Evolutionary conservation across 2,329 filamentous ascomycete genomes (phyloP).

Genomic region (Colletotrichum tropicicola): DNA sequence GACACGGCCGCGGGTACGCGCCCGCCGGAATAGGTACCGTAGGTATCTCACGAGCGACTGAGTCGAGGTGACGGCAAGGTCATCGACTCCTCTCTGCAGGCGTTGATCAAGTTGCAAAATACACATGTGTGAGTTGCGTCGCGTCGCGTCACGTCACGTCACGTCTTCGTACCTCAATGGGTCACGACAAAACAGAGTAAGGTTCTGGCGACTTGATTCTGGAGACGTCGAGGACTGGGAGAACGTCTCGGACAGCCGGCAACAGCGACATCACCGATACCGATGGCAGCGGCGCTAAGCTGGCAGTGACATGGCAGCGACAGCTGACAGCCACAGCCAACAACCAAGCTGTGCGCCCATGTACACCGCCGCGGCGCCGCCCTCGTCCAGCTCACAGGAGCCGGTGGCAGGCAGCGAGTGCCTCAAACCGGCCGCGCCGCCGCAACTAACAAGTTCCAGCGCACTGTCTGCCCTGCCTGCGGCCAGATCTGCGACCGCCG

Average conservation of each 20-base stretch:
- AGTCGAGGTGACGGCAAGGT: background rate
- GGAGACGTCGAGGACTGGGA: too few relatives aligned
- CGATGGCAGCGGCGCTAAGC: background rate
- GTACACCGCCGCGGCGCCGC: too few relatives aligned
- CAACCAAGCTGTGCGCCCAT: background rate
- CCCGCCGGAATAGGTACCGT: background rate
- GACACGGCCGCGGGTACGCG: background rate
- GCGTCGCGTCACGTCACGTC: too few relatives aligned
- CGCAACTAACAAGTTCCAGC: background rate
- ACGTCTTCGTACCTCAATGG: background rate
- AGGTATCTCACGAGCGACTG: background rate
- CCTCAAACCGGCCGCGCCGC: too few relatives aligned
- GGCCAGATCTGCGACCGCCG: conserved; percentile 32
- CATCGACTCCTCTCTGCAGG: too few relatives aligned
- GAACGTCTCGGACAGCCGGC: too few relatives aligned
- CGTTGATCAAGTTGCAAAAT: too few relatives aligned
- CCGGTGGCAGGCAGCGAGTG: too few relatives aligned
- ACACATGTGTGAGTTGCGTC: too few relatives aligned
- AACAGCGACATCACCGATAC: background rate
- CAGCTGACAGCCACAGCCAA: background rate
- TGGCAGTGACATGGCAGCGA: background rate
- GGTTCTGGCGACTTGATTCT: too few relatives aligned
- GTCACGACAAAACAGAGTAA: too few relatives aligned
- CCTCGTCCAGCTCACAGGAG: too few relatives aligned
- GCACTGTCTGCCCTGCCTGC: conserved; percentile 19